These are phyloP conservation scores for Colletotrichum somersetense DNA, from an alignment of 2,329 filamentous ascomycete species.

Conservation along the genomic window DNA sequence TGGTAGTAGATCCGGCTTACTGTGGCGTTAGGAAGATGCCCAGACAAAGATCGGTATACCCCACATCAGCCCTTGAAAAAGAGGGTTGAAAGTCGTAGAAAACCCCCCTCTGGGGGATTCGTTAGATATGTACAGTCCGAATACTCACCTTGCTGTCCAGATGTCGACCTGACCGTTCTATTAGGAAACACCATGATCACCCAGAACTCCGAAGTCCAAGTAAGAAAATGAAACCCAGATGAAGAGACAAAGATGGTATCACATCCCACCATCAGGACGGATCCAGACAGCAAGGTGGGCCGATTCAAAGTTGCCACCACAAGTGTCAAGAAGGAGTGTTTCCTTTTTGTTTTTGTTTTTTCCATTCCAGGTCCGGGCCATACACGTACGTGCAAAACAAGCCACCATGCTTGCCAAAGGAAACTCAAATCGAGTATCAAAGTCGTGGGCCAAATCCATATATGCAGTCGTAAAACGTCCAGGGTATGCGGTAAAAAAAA, in stretches of 20 bases:
- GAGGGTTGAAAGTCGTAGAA: constrained; percentile 20
- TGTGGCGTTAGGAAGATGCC: constrained; percentile 24
- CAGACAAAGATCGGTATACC: background rate
- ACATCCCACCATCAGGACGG: constrained; percentile 36
- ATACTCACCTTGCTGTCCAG: constrained; percentile 44
- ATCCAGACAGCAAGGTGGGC: constrained; percentile 43
- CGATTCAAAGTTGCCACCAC: constrained; percentile 17
- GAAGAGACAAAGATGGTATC: constrained; percentile 31
- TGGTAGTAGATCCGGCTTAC: constrained; percentile 18
- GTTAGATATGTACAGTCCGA: constrained; percentile 39
- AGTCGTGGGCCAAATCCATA: constrained; percentile 42
- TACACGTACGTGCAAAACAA: constrained; percentile 35
- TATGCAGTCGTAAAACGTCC: constrained; percentile 44
- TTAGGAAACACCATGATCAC: constrained; percentile 34
- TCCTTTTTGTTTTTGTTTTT: constrained; percentile 43
- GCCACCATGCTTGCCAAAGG: constrained; percentile 32
- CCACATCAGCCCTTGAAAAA: constrained; percentile 2
- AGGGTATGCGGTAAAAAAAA: constrained; percentile 36
- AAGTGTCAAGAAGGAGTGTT: constrained; percentile 22
- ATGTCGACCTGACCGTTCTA: constrained; percentile 41
- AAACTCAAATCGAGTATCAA: constrained; percentile 36
- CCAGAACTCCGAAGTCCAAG: constrained; percentile 41
- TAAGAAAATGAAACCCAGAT: constrained; percentile 38
- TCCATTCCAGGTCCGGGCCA: constrained; percentile 37
- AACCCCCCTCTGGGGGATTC: constrained; percentile 4